Conservation (phyloP, 331 rosid genomes). For the Acacia pycnantha region DNA sequence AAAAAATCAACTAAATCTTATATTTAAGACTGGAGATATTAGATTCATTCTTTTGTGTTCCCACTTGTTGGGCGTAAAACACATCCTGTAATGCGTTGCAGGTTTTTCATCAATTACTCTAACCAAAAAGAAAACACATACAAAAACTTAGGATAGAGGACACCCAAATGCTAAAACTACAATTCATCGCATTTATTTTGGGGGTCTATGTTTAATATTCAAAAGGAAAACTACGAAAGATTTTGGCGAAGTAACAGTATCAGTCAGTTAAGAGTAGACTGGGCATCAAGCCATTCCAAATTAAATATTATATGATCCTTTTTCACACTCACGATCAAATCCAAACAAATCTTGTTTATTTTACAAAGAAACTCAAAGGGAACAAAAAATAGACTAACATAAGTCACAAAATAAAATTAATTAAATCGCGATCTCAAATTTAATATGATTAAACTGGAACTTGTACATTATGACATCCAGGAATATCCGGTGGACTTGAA, state of each 20-base stretch:
- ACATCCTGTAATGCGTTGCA: neutral
- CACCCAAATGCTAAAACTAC: neutral
- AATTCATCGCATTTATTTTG: neutral
- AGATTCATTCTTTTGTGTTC: neutral
- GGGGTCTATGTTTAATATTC: neutral
- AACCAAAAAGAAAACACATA: neutral
- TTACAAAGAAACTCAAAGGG: neutral
- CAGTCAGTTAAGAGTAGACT: neutral
- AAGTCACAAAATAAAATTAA: neutral
- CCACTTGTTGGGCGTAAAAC: neutral
- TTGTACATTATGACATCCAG: neutral
- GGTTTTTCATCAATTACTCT: neutral
- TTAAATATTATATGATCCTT: neutral
- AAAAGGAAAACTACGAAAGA: neutral
- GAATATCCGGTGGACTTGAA: neutral
- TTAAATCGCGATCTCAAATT: neutral
- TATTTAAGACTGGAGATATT: no score
- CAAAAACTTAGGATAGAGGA: neutral
- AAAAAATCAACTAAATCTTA: no score
- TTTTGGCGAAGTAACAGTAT: neutral
- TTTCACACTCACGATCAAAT: neutral
- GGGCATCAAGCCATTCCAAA: neutral
- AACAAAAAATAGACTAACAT: neutral
- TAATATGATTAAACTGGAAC: neutral
- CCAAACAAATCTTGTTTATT: neutral